Percentiles rank a stretch among this genome's conserved stretches.
Conservation (phyloP, 257 asterid genomes). For the Mitragyna speciosa region DNA sequence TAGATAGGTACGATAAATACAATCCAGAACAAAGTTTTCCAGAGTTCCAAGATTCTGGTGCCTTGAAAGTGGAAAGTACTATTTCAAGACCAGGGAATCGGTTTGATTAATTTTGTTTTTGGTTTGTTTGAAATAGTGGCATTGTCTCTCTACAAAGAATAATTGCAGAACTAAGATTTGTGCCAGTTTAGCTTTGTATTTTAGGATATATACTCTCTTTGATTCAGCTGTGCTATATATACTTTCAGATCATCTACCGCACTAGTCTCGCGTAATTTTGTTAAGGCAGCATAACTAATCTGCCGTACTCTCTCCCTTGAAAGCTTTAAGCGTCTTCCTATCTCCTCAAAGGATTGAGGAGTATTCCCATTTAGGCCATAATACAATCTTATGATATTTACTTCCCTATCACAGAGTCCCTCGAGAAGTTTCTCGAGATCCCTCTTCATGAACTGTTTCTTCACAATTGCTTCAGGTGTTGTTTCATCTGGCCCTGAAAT, state of each 20-base stretch:
- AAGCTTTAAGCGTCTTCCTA: constrained; percentile 46
- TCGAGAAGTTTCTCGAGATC: constrained; percentile 48
- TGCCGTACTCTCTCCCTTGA: constrained; percentile 79
- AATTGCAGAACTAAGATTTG: constrained; percentile 7
- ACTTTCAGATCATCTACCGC: constrained; percentile 35
- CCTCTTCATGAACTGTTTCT: constrained; percentile 37
- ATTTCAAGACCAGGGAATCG: background rate
- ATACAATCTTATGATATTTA: constrained; percentile 40
- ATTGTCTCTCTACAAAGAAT: background rate
- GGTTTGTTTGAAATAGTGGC: background rate
- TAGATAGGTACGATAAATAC: background rate
- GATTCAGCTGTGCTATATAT: constrained; percentile 34
- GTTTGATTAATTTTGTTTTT: background rate
- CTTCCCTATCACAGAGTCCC: constrained; percentile 52
- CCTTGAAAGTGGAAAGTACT: background rate
- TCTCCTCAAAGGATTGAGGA: constrained; percentile 60
- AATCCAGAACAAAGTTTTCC: background rate
- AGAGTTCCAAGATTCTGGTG: background rate
- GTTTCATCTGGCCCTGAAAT: constrained; percentile 54
- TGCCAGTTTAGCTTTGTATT: background rate
- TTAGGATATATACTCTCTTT: background rate
- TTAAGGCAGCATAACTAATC: constrained; percentile 50
- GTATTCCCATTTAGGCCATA: constrained; percentile 54
- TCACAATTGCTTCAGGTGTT: constrained; percentile 57
- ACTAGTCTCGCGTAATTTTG: constrained; percentile 36